Base-by-base conservation (phyloP, 2,329 filamentous ascomycete species). In the Rutstroemia sydowiana region DNA sequence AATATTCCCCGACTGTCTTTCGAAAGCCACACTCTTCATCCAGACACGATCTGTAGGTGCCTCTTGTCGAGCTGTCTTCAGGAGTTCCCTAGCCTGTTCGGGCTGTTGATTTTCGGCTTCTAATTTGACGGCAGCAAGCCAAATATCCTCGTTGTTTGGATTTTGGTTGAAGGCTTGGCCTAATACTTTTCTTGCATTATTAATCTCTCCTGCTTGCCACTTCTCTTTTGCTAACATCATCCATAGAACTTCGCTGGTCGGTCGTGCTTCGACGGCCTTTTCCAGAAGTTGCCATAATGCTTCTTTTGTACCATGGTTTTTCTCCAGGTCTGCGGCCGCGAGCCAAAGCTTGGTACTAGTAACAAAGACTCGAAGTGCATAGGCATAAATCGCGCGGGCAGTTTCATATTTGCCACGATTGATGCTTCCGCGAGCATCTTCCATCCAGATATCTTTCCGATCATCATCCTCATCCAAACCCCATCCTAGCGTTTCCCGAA, bases 61-160 rank as follows among this genome's bases (percentile, higher is more conserved):
- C 68, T 95, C 87, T 53, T 87, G 82, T 50, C 93, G 83, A 20
- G 93, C 93, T 11, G 87, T 86, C 48, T 83, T 80, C 36, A 98
- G 78, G 21, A 98, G 80, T 55, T 86, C 81, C 41, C 91, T 78
- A 1, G 93, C 93, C 65, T 93, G 83, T 34, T 90, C 86, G 37
- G 81, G 84, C 63, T 95, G 83, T 40, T 84, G 80, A 55, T 89
- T 92, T 64, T 97, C 91, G 1, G 93, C 89, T 70, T 98, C 93
- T 28, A 98, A 81, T 68, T 96, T 95, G 59, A 98, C 93, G 42
- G 93, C 93, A 14, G 91, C 88, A 44, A 96, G 83, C 86, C 93
- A 98, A 59, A 98, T 96, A 67, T 97, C 90, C 69, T 98, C 93
- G 70, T 95, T 96, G 68, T 95, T 91, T 1, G 89, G 89, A 62